A percentile compares a stretch with the other conserved stretches of the same genome.
phyloP scores from a whole-genome alignment of 2,329 filamentous ascomycete genomes.

The Beauveria brongniartii region DNA sequence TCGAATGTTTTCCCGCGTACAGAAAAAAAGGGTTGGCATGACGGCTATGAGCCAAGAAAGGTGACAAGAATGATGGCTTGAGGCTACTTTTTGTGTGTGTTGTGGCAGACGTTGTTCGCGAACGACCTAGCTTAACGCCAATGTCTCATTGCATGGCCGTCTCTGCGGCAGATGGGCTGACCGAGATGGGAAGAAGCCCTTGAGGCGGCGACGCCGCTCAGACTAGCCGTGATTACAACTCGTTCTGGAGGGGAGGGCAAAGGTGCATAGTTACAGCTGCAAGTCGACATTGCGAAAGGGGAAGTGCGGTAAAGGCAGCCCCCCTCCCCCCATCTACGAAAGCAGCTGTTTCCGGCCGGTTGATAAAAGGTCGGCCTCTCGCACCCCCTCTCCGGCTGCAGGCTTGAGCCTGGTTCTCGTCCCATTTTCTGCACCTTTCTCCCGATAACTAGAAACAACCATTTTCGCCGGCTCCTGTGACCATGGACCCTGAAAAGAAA shows the following conservation, averaged over 20 bases:
- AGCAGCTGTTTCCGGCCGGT: neutral
- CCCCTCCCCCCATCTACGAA: neutral
- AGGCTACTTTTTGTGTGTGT: too few relatives aligned
- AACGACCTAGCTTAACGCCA: constrained; percentile 1
- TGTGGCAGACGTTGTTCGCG: neutral
- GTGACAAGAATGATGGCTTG: too few relatives aligned
- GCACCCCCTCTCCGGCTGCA: neutral
- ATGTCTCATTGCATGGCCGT: constrained; percentile 2
- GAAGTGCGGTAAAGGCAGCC: neutral
- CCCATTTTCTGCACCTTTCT: neutral
- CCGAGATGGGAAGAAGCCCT: constrained; percentile 6
- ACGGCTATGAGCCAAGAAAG: too few relatives aligned
- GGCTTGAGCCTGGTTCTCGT: neutral
- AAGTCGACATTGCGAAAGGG: neutral
- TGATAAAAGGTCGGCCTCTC: neutral
- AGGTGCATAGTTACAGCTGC: neutral
- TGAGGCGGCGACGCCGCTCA: neutral
- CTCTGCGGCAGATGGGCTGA: neutral
- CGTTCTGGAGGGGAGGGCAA: neutral
- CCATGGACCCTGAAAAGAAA: constrained; percentile 11
- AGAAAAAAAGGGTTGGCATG: too few relatives aligned
- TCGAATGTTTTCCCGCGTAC: too few relatives aligned
- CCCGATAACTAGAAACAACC: neutral
- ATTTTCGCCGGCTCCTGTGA: neutral
- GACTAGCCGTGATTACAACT: neutral